Evolutionary conservation across 2,329 filamentous ascomycete species (phyloP), one percentile per base, ranked within the genome.

Genomic region (Pseudogymnoascus sp.): DNA sequence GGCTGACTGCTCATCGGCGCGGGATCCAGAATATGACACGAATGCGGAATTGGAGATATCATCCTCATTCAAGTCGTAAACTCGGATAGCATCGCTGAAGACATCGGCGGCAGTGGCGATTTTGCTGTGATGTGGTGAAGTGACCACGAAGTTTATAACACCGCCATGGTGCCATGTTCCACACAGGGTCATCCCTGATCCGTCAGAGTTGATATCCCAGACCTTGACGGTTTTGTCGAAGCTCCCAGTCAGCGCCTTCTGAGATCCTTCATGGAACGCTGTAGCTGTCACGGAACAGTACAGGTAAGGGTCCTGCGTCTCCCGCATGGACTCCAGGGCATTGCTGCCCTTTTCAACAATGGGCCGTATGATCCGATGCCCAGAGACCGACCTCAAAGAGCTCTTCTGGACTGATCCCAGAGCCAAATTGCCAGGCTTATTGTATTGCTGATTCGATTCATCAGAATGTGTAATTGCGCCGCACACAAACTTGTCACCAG

Each of bases 231-330:
- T 84, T 25, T 77, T 76, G 67, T 88, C 85, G 66, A 86, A 88
- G 66, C 84, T 83, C 0, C 82, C 83, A 0, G 84, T 87, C 64
- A 82, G 87, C 0, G 78, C 80, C 4, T 80, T 72, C 1, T 77
- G 73, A 28, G 76, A 76, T 0, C 66, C 63, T 1, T 73, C 67
- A 63, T 83, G 81, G 66, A 83, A 84, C 61, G 85, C 82, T 0
- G 84, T 85, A 4, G 82, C 82, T 0, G 86, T 84, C 0, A 88
- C 84, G 0, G 85, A 86, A 0, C 83, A 81, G 67, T 85, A 88
- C 0, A 87, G 74, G 84, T 84, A 88, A 0, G 82, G 82, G 59
- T 84, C 82, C 65, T 86, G 84, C 40, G 79, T 83, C 65, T 78
- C 76, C 1, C 80, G 76, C 83, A 86, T 85, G 0, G 81, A 81